A percentile compares a stretch with the other conserved stretches of the same genome.
phyloP scores from a whole-genome alignment of 2,329 filamentous ascomycete species.

The Paecilomyces formosus region DNA sequence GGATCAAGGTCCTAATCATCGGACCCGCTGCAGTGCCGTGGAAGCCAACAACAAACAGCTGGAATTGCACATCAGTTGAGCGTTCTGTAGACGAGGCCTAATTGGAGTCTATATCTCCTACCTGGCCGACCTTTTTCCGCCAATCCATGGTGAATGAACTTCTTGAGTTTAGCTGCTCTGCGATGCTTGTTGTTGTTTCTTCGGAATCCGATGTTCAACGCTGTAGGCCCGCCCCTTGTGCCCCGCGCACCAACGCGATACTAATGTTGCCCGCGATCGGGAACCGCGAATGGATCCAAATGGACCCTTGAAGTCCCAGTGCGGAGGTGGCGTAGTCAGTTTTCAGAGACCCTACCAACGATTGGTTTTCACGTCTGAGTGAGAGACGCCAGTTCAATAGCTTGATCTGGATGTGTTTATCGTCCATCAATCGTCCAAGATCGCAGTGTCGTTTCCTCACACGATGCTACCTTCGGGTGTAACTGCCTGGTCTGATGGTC shows the following conservation, averaged over 20 bases:
- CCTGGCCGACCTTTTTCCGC: slow-evolving; percentile 28
- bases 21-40: slow-evolving; percentile 30
- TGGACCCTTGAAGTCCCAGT: neutral
- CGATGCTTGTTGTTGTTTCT: neutral
- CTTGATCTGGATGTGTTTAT: neutral
- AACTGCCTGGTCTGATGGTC: neutral
- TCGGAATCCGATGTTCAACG: neutral
- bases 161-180: neutral
- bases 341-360: neutral
- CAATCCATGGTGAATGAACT: slow-evolving; percentile 3
- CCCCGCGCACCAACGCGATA: neutral
- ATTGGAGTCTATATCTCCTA: slow-evolving; percentile 7
- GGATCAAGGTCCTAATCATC: slow-evolving; percentile 37
- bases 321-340: neutral
- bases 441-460: neutral
- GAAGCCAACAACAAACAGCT: slow-evolving; percentile 41
- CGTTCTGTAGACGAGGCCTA: neutral
- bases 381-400: neutral
- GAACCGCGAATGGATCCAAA: neutral
- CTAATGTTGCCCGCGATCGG: neutral
- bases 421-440: neutral
- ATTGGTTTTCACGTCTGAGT: neutral
- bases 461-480: neutral
- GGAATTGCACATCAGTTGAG: slow-evolving; percentile 1
- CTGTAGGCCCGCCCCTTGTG: neutral